Evolutionary conservation across 371 early-diverging fungal genomes (phyloP), one percentile per base, ranked within the genome.

Genomic region (Pancytospora philotis): DNA sequence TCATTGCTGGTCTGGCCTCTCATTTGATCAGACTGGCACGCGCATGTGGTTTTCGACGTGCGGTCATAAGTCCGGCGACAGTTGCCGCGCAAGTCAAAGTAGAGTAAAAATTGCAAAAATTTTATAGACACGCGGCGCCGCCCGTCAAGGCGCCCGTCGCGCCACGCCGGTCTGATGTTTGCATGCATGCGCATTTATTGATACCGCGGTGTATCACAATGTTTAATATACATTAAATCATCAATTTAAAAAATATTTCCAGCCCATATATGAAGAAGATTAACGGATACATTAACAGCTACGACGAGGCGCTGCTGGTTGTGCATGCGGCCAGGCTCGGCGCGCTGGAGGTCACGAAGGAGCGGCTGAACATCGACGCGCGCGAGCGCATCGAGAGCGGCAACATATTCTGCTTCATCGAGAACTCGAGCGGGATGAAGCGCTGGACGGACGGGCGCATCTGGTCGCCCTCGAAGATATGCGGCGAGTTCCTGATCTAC

Each of bases 381-480:
- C 66, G 79, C 35, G 64, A 72, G 16, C 55, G 16, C 4, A 75
- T 81, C 48, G 3, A 66, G 30, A 71, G 68, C 22, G 81, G 81
- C 16, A 53, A 70, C 41, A 77, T 81, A 35, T 81, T 68, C 64
- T 74, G 73, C 34, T 81, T 79, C 74, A 69, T 76, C 4, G 77
- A 81, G 41, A 64, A 50, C 13, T 74, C 72, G 34, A 71, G 72
- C 56, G 79, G 75, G n/a, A 80, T 81, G 3, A 71, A 61, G 19
- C 66, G 82, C 30, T 82, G 81, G 81, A 82, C 81, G 51, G 81
- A 82, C 57, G 80, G 82, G 19, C 69, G 71, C 52, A 64, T 70
- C 1, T 82, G 82, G 82, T 77, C 79, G 30, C 78, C 82, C 6
- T 80, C 81, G 1, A 78, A 78, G 48, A 80, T 82, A 71, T 45